Evolutionary conservation across 371 early-diverging fungal genomes (phyloP).

Genomic region (Haplosporangium sp.): DNA sequence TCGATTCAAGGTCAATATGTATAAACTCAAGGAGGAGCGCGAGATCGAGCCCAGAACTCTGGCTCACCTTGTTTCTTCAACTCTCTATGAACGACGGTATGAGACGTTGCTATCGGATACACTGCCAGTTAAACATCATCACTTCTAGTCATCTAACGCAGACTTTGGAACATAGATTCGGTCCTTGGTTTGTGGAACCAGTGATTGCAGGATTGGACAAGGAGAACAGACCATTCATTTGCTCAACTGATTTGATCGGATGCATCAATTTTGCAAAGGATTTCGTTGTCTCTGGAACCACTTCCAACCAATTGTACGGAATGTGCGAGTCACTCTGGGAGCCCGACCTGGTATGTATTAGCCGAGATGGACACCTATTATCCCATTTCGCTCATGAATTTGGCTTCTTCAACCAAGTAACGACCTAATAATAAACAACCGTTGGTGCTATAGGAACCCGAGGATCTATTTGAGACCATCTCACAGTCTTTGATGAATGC

Average conservation of each 20-base stretch:
- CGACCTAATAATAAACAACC: background rate
- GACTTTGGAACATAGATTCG: conserved; percentile 74
- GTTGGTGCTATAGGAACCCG: conserved; percentile 78
- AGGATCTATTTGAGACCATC: conserved; percentile 98
- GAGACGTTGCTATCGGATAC: background rate
- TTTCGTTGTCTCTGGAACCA: conserved; percentile 98
- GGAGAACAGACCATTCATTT: conserved; percentile 93
- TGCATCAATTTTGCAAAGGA: conserved; percentile 95
- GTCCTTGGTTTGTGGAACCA: conserved; percentile 97
- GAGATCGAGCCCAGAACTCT: conserved; percentile 97
- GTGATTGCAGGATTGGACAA: conserved; percentile 97
- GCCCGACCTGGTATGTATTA: conserved; percentile 83
- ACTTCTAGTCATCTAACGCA: background rate
- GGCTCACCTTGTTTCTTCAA: conserved; percentile 95
- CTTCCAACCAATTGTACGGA: conserved; percentile 93
- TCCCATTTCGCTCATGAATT: background rate
- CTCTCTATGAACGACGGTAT: conserved; percentile 95
- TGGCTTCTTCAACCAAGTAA: background rate
- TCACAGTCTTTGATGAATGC: conserved; percentile 98
- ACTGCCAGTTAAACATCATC: background rate
- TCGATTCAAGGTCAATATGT: conserved; percentile 97
- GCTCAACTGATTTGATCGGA: conserved; percentile 98
- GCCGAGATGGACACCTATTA: background rate
- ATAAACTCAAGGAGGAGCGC: conserved; percentile 96
- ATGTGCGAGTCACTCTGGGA: conserved; percentile 99